A percentile compares a stretch with the other conserved stretches of the same genome.
Conservation (phyloP, 805 yeast genomes). For the Aciculoconidium aculeatum region DNA sequence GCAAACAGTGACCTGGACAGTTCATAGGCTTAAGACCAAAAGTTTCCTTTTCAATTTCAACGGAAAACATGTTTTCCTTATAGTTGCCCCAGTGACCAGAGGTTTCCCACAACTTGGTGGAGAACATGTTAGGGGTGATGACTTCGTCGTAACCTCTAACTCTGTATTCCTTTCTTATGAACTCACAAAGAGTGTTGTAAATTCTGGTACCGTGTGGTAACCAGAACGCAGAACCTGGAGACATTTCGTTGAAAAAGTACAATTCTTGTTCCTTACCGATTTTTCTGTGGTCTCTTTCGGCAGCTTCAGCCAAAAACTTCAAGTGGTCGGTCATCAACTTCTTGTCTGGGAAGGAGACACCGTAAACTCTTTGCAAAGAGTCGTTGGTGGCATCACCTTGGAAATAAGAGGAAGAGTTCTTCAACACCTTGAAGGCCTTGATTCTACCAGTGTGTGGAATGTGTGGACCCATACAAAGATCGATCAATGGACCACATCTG, state of each 20-base stretch:
- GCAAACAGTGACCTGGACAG: conserved; percentile 89
- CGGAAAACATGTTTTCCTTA: conserved; percentile 94
- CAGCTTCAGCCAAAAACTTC: conserved; percentile 93
- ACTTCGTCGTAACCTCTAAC: conserved; percentile 97
- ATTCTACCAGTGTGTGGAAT: conserved; percentile 96
- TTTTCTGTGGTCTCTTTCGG: conserved; percentile 92
- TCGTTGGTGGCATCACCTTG: conserved; percentile 90
- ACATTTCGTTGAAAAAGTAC: conserved; percentile 91
- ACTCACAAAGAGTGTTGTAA: conserved; percentile 77
- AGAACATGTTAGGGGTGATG: conserved; percentile 98
- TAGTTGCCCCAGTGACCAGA: conserved; percentile 99
- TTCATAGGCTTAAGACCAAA: conserved; percentile 94
- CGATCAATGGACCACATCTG: conserved; percentile 96
- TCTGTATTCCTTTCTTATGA: conserved; percentile 79
- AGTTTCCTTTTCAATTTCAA: conserved; percentile 93
- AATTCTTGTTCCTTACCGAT: conserved; percentile 96
- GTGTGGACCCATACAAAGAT: conserved; percentile 96
- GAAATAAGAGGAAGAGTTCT: conserved; percentile 95
- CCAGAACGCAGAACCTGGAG: conserved; percentile 99
- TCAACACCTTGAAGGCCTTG: conserved; percentile 88
- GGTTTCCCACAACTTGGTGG: conserved; percentile 95
- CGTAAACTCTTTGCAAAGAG: conserved; percentile 94
- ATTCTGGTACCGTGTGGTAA: conserved; percentile 98
- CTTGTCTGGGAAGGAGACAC: conserved; percentile 98
- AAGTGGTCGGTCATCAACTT: conserved; percentile 91